A percentile compares a stretch with the other conserved stretches of the same genome.
Evolutionary conservation across 768 basidiomycete species (phyloP).

Genomic region (Leucocoprinus sp.): DNA sequence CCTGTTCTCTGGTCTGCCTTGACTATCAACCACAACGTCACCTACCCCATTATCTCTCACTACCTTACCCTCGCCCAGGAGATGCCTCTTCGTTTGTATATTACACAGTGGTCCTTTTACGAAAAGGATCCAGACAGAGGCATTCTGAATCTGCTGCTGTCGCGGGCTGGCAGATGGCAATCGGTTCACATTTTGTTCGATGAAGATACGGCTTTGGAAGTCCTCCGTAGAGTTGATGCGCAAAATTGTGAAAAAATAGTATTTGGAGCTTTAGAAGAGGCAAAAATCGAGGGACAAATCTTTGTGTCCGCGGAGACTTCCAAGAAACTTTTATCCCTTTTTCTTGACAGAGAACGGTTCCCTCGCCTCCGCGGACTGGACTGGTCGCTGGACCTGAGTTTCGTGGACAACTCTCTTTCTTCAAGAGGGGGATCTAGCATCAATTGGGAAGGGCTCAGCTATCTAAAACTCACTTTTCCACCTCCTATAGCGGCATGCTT

Average conservation of each 20-base stretch:
- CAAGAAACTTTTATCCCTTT: conserved; percentile 1
- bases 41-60: conserved; percentile 2
- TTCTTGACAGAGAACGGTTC: conserved; percentile 2
- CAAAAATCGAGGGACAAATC: neutral
- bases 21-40: neutral
- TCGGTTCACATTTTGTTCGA: conserved; percentile 5
- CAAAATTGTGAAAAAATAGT: neutral
- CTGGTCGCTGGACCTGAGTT: conserved; percentile 2
- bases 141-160: neutral
- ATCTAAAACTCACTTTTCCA: neutral
- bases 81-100: neutral
- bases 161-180: neutral
- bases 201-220: neutral
- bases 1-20: conserved; percentile 3
- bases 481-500: conserved; percentile 2
- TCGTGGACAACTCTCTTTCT: too few species aligned
- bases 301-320: neutral
- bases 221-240: neutral
- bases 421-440: neutral
- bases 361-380: neutral
- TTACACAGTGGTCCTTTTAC: neutral
- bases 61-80: conserved; percentile 2
- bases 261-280: neutral
- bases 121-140: neutral
- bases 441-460: neutral